A percentile compares a stretch with the other conserved stretches of the same genome.
These are phyloP conservation scores for Globisporangium megalacanthum DNA, from an alignment of 352 stramenopile species.

Conservation along the genomic window DNA sequence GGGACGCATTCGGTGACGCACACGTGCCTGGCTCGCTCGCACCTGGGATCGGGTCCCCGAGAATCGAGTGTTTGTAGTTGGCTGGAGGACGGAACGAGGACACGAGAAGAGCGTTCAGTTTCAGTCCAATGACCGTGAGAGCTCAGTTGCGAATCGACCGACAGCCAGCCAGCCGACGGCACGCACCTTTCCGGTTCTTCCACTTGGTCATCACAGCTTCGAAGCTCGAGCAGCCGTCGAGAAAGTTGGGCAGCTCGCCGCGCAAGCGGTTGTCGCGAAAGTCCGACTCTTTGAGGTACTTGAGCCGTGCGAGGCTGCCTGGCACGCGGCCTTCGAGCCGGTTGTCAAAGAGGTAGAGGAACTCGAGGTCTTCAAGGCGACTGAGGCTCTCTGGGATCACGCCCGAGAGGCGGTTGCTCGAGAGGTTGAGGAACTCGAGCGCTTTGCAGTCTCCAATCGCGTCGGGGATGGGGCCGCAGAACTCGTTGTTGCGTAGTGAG, in stretches of 20 bases:
- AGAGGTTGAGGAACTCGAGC: slow-evolving; percentile 84
- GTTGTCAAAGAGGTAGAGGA: slow-evolving; percentile 87
- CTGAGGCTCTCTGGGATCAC: slow-evolving; percentile 60
- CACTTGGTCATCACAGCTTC: slow-evolving; percentile 80
- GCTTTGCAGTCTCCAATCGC: slow-evolving; percentile 67
- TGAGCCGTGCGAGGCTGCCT: slow-evolving; percentile 57
- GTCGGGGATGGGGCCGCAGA: slow-evolving; percentile 52
- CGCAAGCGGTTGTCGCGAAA: slow-evolving; percentile 74
- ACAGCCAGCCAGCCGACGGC: background rate
- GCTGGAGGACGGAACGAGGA: slow-evolving; percentile 16
- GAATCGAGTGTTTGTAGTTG: slow-evolving; percentile 64
- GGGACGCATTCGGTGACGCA: slow-evolving; percentile 23
- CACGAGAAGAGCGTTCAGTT: background rate
- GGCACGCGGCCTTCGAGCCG: slow-evolving; percentile 61
- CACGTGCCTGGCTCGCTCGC: slow-evolving; percentile 21
- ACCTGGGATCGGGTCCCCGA: slow-evolving; percentile 58
- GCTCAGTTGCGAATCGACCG: too few relatives aligned
- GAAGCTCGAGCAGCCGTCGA: slow-evolving; percentile 73
- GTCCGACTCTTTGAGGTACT: slow-evolving; percentile 76
- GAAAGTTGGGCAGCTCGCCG: slow-evolving; percentile 75
- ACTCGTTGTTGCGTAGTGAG: slow-evolving; percentile 81
- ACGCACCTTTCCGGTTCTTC: slow-evolving; percentile 68
- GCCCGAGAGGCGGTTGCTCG: slow-evolving; percentile 73
- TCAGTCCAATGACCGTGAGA: too few relatives aligned
- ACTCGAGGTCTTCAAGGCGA: slow-evolving; percentile 74